Base-by-base conservation (phyloP, 1,284 basidiomycete genomes). In the Pseudozyma sp. region DNA sequence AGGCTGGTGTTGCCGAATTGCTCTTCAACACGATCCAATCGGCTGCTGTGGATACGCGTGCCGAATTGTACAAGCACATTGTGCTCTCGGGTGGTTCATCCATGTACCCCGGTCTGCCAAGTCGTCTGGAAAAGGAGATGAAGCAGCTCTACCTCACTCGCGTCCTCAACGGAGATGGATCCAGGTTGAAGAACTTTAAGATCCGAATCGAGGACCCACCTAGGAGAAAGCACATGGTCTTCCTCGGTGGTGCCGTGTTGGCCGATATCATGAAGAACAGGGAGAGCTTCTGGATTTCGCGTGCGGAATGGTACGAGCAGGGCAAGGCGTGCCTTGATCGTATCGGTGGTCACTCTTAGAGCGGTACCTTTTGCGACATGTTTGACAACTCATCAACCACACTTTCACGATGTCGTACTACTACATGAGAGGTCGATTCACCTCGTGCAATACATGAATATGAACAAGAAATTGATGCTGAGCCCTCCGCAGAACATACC, bases 51-150 rank as follows among this genome's bases (percentile, higher is more conserved):
- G 97, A 99, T 84, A 88, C 92, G 47, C 93, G 96, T 60, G 55
- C 91, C 1, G 96, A 99, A 80, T 89, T 99, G 18, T 99, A 98
- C 90, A 97, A 97, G 86, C 95, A 99, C 86, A 92, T 99, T 83
- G 96, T 99, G 14, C 91, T 99, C 18, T 96, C 93, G 13, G 97
- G 97, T 53, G 97, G 97, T 19, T 77, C 72, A 35, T 95, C 93
- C 19, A 99, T 99, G 96, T 99, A 99, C 86, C 96, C 97, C 21
- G 97, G 97, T 34, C 89, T 99, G 72, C 97, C 96, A 6, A 94
- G 92, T 85, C 90, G 96, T 47, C 88, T 99, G 50, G 97, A 99
- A 87, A 99, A 99, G 88, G 97, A 99, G 88, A 95, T 99, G 93
- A 99, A 99, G 87, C 96, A 99, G 86, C 88, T 99, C 44, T 96